Conservation (phyloP, 164 flowering plant genomes). For the Aristolochia fimbriata region DNA sequence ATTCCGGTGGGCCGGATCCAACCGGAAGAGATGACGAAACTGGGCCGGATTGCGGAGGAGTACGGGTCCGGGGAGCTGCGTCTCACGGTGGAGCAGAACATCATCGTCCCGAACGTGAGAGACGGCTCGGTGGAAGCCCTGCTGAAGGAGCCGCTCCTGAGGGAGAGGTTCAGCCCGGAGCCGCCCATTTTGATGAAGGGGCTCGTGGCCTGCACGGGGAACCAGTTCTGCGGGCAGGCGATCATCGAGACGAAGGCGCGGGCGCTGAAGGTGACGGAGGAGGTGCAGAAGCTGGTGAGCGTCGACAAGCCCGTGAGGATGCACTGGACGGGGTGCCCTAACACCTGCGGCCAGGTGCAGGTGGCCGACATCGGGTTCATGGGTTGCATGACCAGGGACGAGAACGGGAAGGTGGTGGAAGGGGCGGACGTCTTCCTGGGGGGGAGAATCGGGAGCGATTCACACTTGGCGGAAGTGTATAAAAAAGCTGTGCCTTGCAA, state of each 20-base stretch:
- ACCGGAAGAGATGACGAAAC: slow-evolving; percentile 88
- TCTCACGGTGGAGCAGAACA: slow-evolving; percentile 91
- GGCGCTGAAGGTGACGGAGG: slow-evolving; percentile 79
- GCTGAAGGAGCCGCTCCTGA: slow-evolving; percentile 59
- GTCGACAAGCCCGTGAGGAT: slow-evolving; percentile 65
- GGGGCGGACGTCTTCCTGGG: slow-evolving; percentile 85
- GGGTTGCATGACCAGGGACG: slow-evolving; percentile 92
- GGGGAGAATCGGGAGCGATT: slow-evolving; percentile 81
- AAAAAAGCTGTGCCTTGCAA: slow-evolving; percentile 84
- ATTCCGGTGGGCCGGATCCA: slow-evolving; percentile 85
- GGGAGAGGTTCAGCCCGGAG: slow-evolving; percentile 49
- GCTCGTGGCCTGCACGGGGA: slow-evolving; percentile 91
- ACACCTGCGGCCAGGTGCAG: slow-evolving; percentile 85
- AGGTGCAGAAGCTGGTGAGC: slow-evolving; percentile 51
- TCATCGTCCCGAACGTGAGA: slow-evolving; percentile 72
- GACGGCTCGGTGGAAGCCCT: slow-evolving; percentile 54
- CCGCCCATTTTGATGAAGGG: slow-evolving; percentile 80
- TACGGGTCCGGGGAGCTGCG: slow-evolving; percentile 90
- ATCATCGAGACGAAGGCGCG: slow-evolving; percentile 91
- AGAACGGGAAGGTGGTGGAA: slow-evolving; percentile 53
- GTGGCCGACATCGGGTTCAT: slow-evolving; percentile 97
- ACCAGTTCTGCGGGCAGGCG: slow-evolving; percentile 95
- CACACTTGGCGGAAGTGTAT: slow-evolving; percentile 70
- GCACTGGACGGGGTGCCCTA: slow-evolving; percentile 99
- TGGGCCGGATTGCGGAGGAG: slow-evolving; percentile 67